Evolutionary conservation across 108 stramenopile genomes (phyloP).

Genomic region (Epithemia pelagica): DNA sequence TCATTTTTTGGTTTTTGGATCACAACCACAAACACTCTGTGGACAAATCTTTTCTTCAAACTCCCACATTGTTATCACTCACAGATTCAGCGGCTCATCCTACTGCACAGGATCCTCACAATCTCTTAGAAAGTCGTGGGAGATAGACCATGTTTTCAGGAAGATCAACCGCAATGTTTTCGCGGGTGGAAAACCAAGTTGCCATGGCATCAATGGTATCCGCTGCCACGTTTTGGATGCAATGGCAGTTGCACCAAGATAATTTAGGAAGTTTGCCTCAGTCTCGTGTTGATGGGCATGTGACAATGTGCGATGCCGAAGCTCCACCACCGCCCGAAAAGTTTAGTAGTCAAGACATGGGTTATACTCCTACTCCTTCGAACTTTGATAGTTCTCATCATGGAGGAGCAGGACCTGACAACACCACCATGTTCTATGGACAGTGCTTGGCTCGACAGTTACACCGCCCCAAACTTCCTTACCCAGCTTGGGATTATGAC

Average conservation of each 20-base stretch:
- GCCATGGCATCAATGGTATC: not conserved
- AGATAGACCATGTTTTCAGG: not conserved
- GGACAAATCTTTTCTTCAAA: too few relatives aligned
- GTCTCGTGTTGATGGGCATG: not conserved
- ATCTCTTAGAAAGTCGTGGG: too few relatives aligned
- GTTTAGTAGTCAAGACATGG: constrained; percentile 1
- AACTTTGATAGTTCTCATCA: not conserved
- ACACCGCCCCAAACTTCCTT: constrained; percentile 60
- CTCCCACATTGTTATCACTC: too few relatives aligned
- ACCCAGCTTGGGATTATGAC: constrained; percentile 79
- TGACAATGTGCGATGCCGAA: not conserved
- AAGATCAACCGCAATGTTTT: not conserved
- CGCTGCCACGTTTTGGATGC: not conserved
- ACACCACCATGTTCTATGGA: not conserved
- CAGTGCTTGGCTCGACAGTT: constrained; percentile 35
- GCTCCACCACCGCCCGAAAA: not conserved
- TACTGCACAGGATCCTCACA: too few relatives aligned
- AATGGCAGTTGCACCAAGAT: not conserved
- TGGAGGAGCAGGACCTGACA: not conserved
- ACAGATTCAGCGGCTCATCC: too few relatives aligned
- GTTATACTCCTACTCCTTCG: not conserved
- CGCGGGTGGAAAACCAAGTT: not conserved
- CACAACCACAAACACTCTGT: too few relatives aligned
- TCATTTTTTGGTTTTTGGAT: too few relatives aligned
- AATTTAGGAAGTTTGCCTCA: not conserved